These are phyloP conservation scores for Fistulinella prunicolor DNA, from an alignment of 768 basidiomycete species.

Conservation along the genomic window DNA sequence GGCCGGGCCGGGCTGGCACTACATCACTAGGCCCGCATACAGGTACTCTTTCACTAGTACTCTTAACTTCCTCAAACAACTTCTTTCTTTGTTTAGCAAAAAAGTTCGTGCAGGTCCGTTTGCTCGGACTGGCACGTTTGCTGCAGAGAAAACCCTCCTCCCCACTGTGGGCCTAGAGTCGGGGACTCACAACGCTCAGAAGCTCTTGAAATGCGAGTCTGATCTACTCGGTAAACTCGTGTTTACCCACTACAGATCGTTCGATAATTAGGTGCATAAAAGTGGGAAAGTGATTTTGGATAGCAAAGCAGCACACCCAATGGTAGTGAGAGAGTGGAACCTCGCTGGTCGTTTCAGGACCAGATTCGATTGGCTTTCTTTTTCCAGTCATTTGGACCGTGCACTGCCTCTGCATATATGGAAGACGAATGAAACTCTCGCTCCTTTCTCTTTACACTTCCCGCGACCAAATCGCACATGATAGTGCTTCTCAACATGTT, in stretches of 20 bases:
- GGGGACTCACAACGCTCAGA: constrained; percentile 23
- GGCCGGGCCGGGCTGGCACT: too few relatives aligned
- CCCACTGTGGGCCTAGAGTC: too few relatives aligned
- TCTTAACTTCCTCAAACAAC: too few relatives aligned
- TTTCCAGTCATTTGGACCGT: constrained; percentile 52
- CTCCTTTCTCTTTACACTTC: constrained; percentile 55
- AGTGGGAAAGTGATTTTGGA: constrained; percentile 48
- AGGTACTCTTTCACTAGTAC: too few relatives aligned
- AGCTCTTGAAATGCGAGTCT: constrained; percentile 17
- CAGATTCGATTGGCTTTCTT: neutral
- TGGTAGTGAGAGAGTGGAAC: constrained; percentile 22
- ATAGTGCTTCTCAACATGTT: constrained; percentile 50
- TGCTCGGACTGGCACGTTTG: too few relatives aligned
- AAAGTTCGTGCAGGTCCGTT: too few relatives aligned
- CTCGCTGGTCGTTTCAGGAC: neutral
- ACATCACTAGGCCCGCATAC: too few relatives aligned
- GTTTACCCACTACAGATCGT: constrained; percentile 32
- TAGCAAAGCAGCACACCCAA: constrained; percentile 60
- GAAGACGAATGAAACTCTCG: constrained; percentile 61
- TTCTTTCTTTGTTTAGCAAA: too few relatives aligned
- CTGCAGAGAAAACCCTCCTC: too few relatives aligned
- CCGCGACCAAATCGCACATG: constrained; percentile 44
- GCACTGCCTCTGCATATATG: constrained; percentile 45
- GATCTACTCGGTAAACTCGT: constrained; percentile 24
- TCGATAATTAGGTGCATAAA: constrained; percentile 52